These are phyloP conservation scores for Syncephalis fuscata DNA, from an alignment of 371 early-diverging fungal species.

Conservation along the genomic window DNA sequence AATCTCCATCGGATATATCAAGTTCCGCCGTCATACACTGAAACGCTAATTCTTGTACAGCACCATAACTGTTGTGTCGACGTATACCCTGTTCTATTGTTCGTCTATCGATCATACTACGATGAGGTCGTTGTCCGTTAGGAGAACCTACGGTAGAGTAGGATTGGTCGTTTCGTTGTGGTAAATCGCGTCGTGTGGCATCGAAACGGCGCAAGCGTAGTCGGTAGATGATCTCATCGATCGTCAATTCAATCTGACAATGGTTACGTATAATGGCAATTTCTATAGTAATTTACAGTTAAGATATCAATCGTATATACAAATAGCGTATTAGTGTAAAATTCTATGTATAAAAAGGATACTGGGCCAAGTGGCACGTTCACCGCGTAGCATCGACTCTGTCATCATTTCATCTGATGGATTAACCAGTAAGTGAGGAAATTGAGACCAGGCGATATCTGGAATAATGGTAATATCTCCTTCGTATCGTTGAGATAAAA, in stretches of 20 bases:
- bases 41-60: too few relatives aligned
- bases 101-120: too few relatives aligned
- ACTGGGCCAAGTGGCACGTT: slow-evolving; percentile 71
- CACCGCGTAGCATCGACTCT: slow-evolving; percentile 36
- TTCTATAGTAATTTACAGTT: slow-evolving; percentile 21
- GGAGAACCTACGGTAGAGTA: too few relatives aligned
- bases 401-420: slow-evolving; percentile 27
- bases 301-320: too few relatives aligned
- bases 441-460: slow-evolving; percentile 32
- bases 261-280: slow-evolving; percentile 68
- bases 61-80: too few relatives aligned
- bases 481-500: slow-evolving; percentile 64
- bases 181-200: too few relatives aligned
- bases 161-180: too few relatives aligned
- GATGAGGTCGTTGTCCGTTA: too few relatives aligned
- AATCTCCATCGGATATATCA: too few relatives aligned
- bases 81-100: too few relatives aligned
- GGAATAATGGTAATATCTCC: slow-evolving; percentile 85
- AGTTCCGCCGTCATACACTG: too few relatives aligned
- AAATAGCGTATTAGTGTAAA: too few relatives aligned
- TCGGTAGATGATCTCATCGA: slow-evolving; percentile 54
- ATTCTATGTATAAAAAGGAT: slow-evolving; percentile 8
- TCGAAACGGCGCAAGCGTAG: slow-evolving; percentile 18
- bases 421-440: slow-evolving; percentile 34
- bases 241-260: slow-evolving; percentile 52